Percentiles rank a stretch among this genome's conserved stretches.
These are phyloP conservation scores for Stagonosporopsis tanaceti DNA, from an alignment of 2,329 filamentous ascomycete species.

Conservation along the genomic window DNA sequence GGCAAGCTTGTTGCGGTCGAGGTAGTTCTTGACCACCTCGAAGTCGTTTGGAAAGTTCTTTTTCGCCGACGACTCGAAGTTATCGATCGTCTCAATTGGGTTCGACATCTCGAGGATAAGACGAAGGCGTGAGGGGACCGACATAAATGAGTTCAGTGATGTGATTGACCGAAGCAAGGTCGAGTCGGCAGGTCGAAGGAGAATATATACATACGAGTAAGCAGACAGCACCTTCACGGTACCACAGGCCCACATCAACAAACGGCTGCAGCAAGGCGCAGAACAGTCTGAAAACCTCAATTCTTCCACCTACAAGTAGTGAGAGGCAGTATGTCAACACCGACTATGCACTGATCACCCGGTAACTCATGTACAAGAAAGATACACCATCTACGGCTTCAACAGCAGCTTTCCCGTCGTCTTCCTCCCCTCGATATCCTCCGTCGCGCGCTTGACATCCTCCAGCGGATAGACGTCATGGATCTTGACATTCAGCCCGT, in stretches of 20 bases:
- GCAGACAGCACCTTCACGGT: not conserved
- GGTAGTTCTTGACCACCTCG: too few relatives aligned
- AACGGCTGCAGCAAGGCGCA: not conserved
- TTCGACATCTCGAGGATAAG: too few relatives aligned
- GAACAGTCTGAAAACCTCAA: not conserved
- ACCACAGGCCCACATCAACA: not conserved
- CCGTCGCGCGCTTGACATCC: constrained; percentile 75
- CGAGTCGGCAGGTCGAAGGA: too few relatives aligned
- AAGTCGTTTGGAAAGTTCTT: too few relatives aligned
- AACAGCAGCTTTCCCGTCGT: constrained; percentile 85
- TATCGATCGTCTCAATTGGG: too few relatives aligned
- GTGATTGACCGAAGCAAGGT: too few relatives aligned
- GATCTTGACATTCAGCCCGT: constrained; percentile 75
- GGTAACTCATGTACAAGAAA: not conserved
- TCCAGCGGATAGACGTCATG: constrained; percentile 80
- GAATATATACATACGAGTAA: too few relatives aligned
- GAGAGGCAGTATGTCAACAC: not conserved
- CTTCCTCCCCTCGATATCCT: constrained; percentile 79
- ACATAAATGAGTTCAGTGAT: too few relatives aligned
- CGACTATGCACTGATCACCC: too few relatives aligned
- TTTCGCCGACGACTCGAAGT: too few relatives aligned
- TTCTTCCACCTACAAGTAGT: not conserved
- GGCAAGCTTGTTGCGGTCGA: too few relatives aligned
- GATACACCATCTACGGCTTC: constrained; percentile 49
- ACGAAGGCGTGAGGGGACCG: too few relatives aligned